Evolutionary conservation across 371 early-diverging fungal genomes (phyloP).

Genomic region (Saksenaea vasiformis): DNA sequence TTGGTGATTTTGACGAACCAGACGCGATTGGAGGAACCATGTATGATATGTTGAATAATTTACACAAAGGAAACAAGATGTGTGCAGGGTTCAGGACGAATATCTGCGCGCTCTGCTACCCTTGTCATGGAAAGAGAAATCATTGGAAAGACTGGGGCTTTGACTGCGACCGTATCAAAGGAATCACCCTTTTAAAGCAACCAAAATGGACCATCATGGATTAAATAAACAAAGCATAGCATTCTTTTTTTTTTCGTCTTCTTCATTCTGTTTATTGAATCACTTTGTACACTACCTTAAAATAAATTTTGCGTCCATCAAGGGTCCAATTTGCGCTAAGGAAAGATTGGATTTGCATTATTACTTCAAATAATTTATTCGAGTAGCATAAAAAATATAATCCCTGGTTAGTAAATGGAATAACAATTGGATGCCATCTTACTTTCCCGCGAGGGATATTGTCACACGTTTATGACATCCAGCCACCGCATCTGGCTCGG

Average conservation of each 20-base stretch:
- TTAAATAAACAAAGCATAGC: constrained; percentile 10
- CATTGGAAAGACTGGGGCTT: constrained; percentile 65
- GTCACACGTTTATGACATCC: no score
- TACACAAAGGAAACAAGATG: constrained; percentile 44
- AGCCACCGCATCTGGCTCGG: no score
- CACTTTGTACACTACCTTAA: no score
- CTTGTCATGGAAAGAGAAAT: constrained; percentile 56
- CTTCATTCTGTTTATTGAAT: no score
- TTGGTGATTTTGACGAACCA: constrained; percentile 56
- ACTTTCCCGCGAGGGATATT: no score
- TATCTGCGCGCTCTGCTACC: constrained; percentile 60
- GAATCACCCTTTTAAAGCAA: constrained; percentile 47
- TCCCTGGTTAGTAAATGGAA: no score
- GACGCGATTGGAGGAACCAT: constrained; percentile 60
- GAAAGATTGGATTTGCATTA: no score
- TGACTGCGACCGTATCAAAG: constrained; percentile 58
- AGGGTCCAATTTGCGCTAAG: no score
- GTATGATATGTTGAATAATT: constrained; percentile 57
- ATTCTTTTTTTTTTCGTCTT: neutral
- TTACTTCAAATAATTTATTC: no score
- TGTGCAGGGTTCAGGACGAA: constrained; percentile 42
- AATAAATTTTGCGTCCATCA: no score
- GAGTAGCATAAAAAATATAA: no score
- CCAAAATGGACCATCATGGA: constrained; percentile 41
- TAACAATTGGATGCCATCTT: no score